Evolutionary conservation across 306 rosid genomes (phyloP).

Genomic region (Vicia villosa): DNA sequence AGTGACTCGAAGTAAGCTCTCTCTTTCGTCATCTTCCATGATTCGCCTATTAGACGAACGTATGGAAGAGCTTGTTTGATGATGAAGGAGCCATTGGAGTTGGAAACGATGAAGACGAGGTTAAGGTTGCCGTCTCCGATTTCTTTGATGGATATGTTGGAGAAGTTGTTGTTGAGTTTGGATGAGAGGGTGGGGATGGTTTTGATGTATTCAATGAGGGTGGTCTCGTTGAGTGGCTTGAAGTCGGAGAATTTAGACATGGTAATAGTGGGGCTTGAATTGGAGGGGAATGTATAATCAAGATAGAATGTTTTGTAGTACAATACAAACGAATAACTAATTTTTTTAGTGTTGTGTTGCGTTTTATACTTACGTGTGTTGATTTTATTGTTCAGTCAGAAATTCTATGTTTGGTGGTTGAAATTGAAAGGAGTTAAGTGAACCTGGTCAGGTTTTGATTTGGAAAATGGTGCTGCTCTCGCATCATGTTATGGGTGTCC

Average conservation of each 20-base stretch:
- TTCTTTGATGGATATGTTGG: slow-evolving; percentile 59
- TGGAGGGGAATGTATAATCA: neutral
- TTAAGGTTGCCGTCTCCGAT: slow-evolving; percentile 94
- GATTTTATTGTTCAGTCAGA: neutral
- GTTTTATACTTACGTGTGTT: neutral
- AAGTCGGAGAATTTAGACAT: slow-evolving; percentile 63
- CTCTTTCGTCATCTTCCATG: slow-evolving; percentile 94
- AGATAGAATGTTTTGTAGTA: slow-evolving; percentile 2
- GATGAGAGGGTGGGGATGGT: slow-evolving; percentile 66
- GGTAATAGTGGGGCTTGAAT: neutral
- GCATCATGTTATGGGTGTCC: no score
- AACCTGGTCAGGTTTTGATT: neutral
- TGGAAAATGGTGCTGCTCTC: neutral
- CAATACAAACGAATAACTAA: neutral
- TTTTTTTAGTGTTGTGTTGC: neutral
- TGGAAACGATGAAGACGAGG: slow-evolving; percentile 65
- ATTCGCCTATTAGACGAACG: slow-evolving; percentile 78
- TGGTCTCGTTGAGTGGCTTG: slow-evolving; percentile 60
- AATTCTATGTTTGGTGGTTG: neutral
- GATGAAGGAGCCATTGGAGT: slow-evolving; percentile 68
- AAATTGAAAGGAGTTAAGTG: neutral
- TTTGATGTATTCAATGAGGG: slow-evolving; percentile 68
- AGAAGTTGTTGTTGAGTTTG: slow-evolving; percentile 51
- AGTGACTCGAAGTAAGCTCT: slow-evolving; percentile 84
- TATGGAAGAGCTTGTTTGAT: slow-evolving; percentile 94